Evolutionary conservation across 176 grass and related monocot genomes (phyloP), one percentile per base, ranked within the genome.

Genomic region (Otatea glauca): DNA sequence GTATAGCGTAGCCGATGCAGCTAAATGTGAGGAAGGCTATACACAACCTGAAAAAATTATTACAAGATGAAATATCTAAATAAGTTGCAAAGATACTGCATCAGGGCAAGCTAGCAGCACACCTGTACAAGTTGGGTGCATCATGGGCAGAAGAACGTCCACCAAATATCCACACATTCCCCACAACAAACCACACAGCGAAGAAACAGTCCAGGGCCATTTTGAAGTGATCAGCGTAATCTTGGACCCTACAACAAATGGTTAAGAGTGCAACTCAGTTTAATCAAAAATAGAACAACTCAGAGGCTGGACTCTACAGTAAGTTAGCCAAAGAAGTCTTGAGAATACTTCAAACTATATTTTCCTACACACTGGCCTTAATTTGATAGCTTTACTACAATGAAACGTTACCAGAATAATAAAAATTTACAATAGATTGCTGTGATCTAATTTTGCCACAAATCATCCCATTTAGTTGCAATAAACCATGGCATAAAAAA

Each of bases 11-110:
- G 55, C 97, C 97, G 0, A 99, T 96, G 83, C 92, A 99, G 76
- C 93, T 96, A 71, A 99, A 96, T n/a, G 97, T 94, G 54, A 99
- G 97, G 83, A 99, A 99, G 18, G 89, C 97, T 81, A 99, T 91
- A 79, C 93, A 99, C 81, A 99, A 92, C 97, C 97, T 99, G 88
- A 60, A 88, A 76, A 80, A 77, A 79, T 39, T 54, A 84, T 21
- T 78, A 82, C 80, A 84, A 61, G 24, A 76, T 77, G 80, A 78
- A 91, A 79, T 74, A 79, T 35, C 38, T 61, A 86, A 54, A 44
- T 86, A 23, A 76, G 29, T 84, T 83, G 35, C 47, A 71, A 76
- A 81, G 34, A 47, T 65, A 87, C 18, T 45, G 47, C 54, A 66
- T 68, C 47, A 43, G n/a, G 12, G 59, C 45, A 48, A 72, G 70